These are phyloP conservation scores for Malassezia caprae DNA, from an alignment of 1,284 basidiomycete genomes.

Conservation along the genomic window DNA sequence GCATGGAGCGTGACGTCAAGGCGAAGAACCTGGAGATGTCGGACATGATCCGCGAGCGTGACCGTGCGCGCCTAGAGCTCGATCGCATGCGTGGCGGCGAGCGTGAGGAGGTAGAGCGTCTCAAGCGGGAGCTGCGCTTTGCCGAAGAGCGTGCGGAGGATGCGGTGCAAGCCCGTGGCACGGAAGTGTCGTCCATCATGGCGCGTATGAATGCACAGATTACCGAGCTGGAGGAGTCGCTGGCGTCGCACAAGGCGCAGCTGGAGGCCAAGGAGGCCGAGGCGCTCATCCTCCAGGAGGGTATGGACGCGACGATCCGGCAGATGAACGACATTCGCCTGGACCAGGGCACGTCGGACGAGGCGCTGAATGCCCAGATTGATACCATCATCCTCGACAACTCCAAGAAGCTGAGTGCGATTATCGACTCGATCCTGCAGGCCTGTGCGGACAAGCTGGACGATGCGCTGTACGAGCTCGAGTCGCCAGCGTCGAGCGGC, in stretches of 20 bases:
- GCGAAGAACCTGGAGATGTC: conserved; percentile 95
- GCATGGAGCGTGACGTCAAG: conserved; percentile 97
- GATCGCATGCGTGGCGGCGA: conserved; percentile 82
- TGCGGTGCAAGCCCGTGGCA: conserved; percentile 76
- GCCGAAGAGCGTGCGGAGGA: conserved; percentile 98
- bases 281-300: conserved; percentile 86
- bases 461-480: conserved; percentile 91
- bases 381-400: conserved; percentile 95
- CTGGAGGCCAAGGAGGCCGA: conserved; percentile 96
- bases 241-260: conserved; percentile 70
- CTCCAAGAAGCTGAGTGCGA: conserved; percentile 92
- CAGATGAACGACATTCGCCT: conserved; percentile 77
- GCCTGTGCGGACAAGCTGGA: conserved; percentile 95
- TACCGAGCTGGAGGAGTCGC: conserved; percentile 82
- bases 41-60: conserved; percentile 96
- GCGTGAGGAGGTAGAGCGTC: conserved; percentile 86
- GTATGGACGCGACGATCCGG: conserved; percentile 85
- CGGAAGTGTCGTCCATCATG: conserved; percentile 79
- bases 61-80: conserved; percentile 90
- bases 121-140: conserved; percentile 85
- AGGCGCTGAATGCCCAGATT: conserved; percentile 86
- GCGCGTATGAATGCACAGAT: conserved; percentile 92
- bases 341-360: conserved; percentile 72
- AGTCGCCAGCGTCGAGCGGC: conserved; percentile 83
- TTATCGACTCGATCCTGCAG: conserved; percentile 93